Evolutionary conservation across 1,284 basidiomycete species (phyloP).

Genomic region (Volvariella volvacea): DNA sequence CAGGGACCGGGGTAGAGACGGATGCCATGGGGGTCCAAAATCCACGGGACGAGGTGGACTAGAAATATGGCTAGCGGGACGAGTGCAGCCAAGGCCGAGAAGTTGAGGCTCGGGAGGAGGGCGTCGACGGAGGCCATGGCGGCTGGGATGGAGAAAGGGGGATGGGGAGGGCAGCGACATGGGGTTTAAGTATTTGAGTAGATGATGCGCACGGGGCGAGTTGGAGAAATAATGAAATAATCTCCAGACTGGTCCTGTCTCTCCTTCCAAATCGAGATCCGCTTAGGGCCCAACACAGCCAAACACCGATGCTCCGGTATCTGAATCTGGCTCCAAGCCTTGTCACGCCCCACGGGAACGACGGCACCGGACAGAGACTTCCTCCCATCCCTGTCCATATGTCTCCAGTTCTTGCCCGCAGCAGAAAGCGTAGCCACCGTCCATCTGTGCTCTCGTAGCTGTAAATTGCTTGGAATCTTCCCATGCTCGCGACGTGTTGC

Average conservation of each 20-base stretch:
- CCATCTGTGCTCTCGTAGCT: too few relatives aligned
- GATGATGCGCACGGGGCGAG: too few relatives aligned
- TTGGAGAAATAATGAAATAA: too few relatives aligned
- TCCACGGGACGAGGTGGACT: slow-evolving; percentile 50
- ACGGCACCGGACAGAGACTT: slow-evolving; percentile 12
- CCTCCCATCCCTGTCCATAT: background rate
- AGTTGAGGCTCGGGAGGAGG: slow-evolving; percentile 14
- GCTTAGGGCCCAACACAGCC: too few relatives aligned
- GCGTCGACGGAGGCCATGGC: slow-evolving; percentile 11
- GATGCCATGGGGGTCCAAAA: slow-evolving; percentile 53
- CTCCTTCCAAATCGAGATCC: background rate
- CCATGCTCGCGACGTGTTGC: too few relatives aligned
- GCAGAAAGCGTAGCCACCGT: too few relatives aligned
- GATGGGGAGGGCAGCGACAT: background rate
- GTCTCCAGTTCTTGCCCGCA: too few relatives aligned
- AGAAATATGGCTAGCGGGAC: slow-evolving; percentile 28
- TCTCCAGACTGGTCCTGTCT: too few relatives aligned
- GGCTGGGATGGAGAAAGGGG: slow-evolving; percentile 2
- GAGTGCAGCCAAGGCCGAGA: slow-evolving; percentile 16
- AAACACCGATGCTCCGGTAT: slow-evolving; percentile 1
- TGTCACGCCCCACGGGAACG: slow-evolving; percentile 5
- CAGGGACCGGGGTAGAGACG: slow-evolving; percentile 69
- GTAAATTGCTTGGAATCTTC: too few relatives aligned
- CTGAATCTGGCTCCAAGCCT: background rate
- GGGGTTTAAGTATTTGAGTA: slow-evolving; percentile 1